Conservation (phyloP, 2,329 filamentous ascomycete species). For the Fusarium begoniae region DNA sequence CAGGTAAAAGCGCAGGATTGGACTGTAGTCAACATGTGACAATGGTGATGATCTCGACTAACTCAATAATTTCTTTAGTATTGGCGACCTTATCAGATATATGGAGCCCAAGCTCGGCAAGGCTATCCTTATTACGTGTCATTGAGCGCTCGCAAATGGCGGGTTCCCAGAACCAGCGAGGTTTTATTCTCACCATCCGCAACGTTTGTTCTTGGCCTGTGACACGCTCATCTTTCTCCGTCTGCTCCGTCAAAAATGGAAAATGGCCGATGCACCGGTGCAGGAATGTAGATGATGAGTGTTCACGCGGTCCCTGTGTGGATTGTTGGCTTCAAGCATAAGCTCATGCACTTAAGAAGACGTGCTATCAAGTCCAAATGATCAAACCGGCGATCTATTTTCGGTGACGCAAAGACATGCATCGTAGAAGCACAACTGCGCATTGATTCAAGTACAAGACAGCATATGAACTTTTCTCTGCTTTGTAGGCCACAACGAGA, state of each 20-base stretch:
- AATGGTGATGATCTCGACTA: not conserved
- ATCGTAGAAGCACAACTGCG: not conserved
- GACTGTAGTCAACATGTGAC: not conserved
- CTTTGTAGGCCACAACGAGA: not conserved
- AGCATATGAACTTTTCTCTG: not conserved
- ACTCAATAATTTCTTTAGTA: too few relatives aligned
- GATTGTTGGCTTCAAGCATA: accelerated
- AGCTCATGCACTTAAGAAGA: not conserved
- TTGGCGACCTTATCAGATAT: not conserved
- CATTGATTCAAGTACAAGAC: not conserved
- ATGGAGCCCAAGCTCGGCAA: not conserved
- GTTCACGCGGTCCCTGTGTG: not conserved
- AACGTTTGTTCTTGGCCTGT: not conserved
- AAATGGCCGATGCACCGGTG: not conserved
- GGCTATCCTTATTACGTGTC: not conserved
- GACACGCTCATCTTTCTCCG: not conserved
- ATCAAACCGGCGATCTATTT: not conserved
- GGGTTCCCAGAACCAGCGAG: not conserved
- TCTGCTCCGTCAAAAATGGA: not conserved
- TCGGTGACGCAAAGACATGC: not conserved
- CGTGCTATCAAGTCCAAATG: not conserved
- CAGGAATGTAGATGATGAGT: not conserved
- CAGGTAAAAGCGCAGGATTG: too few relatives aligned
- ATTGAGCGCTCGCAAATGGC: not conserved
- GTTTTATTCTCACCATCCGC: not conserved